Evolutionary conservation across 768 basidiomycete species (phyloP), one percentile per base, ranked within the genome.

Genomic region (Panellus pusillus): DNA sequence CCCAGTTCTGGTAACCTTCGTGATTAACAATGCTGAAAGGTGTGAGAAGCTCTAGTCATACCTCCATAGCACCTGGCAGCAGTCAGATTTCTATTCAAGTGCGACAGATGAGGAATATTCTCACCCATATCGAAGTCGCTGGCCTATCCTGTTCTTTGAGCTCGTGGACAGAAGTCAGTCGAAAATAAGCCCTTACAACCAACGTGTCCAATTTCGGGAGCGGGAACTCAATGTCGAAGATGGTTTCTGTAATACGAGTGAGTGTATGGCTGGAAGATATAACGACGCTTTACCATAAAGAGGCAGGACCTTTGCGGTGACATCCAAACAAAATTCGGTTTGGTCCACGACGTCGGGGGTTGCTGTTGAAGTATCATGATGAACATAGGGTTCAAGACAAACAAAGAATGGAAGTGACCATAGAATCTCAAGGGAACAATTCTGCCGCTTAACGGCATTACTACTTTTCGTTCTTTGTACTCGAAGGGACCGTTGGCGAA

Each of bases 151-250:
- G 13, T 20, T 13, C 11, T 1, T 35, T 32, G 24, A 54, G 29
- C 4, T 19, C 18, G 18, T 42, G 14, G 19, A 17, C 38, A 35
- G 5, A 36, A 58, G 32, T 37, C 39, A 39, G 31, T 36, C 3
- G 28, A 42, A 42, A 43, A 45, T 32, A 27, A 57, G 49, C 18
- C 69, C 83, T 57, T 66, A 84, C 87, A 44, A 92, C 90, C 15
- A 98, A 76, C 3, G 93, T 94, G 66, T 98, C 96, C 49, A 98
- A 79, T 75, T 98, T 98, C 6, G 93, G 92, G 24, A 98, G 79
- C 27, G 94, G 92, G 68, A 87, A 98, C 54, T 88, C 89, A 57
- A 98, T 84, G 61, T 93, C 85, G 65, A 98, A 98, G 48, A 96
- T 79, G 67, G 87, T 75, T 70, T 98, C 95, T 35, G 32, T 35